Percentiles rank a stretch among this genome's conserved stretches.
These are phyloP conservation scores for Aspergillus calidoustus DNA, from an alignment of 2,329 filamentous ascomycete species.

Conservation along the genomic window DNA sequence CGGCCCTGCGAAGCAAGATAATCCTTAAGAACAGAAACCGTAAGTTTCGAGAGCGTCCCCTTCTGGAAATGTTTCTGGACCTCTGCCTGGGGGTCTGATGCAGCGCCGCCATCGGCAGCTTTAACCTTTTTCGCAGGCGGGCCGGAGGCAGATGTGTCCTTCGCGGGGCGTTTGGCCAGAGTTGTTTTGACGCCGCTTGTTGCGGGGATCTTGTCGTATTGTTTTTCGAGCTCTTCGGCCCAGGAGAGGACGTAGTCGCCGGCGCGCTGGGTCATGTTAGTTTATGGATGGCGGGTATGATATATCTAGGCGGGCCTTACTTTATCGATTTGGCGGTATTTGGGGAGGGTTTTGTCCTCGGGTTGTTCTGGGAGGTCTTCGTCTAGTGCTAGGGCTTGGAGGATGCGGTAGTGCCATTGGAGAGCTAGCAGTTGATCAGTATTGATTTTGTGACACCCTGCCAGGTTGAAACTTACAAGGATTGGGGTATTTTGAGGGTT, in stretches of 20 bases:
- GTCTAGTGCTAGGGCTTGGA: constrained; percentile 88
- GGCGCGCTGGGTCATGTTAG: constrained; percentile 58
- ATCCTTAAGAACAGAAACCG: constrained; percentile 51
- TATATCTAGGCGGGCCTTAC: constrained; percentile 29
- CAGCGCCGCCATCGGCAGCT: constrained; percentile 35
- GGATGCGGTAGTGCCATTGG: constrained; percentile 96
- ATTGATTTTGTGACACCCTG: neutral
- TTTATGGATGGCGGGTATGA: neutral
- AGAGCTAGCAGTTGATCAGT: constrained; percentile 55
- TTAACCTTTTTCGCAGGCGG: constrained; percentile 54
- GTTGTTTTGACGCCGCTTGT: constrained; percentile 45
- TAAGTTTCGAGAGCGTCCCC: constrained; percentile 53
- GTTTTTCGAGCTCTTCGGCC: constrained; percentile 69
- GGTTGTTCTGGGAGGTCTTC: constrained; percentile 80
- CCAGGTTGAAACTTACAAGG: constrained; percentile 53
- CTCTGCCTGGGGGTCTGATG: constrained; percentile 39
- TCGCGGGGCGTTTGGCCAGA: constrained; percentile 53
- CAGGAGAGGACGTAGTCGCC: constrained; percentile 80
- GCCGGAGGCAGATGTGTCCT: constrained; percentile 29
- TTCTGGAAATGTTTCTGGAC: constrained; percentile 48
- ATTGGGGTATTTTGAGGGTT: constrained; percentile 87
- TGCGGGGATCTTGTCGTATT: constrained; percentile 52
- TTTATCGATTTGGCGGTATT: constrained; percentile 86
- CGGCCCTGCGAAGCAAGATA: constrained; percentile 52
- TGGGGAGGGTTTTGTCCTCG: constrained; percentile 81